phyloP scores from a whole-genome alignment of 495 filamentous ascomycete species.

The Penicillium crystallinum region DNA sequence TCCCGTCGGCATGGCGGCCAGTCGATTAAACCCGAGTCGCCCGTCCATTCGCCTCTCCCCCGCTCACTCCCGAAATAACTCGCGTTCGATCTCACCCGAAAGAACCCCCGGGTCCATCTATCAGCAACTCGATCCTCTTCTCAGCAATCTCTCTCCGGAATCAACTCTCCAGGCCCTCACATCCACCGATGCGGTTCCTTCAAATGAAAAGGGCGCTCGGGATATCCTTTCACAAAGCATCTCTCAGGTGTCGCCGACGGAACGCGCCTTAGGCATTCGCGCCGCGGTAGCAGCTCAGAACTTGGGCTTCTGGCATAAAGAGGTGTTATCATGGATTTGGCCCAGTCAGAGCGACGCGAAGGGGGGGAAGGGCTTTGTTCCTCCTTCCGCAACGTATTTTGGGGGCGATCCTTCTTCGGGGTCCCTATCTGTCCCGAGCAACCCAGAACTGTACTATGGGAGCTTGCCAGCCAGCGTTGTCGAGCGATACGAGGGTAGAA shows the following conservation, averaged over 20 bases:
- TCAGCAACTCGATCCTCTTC: conserved; percentile 44
- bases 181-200: conserved; percentile 50
- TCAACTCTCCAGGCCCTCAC: conserved; percentile 51
- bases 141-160: conserved; percentile 50
- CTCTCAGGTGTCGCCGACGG: conserved; percentile 57
- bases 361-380: conserved; percentile 51
- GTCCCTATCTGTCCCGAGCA: not conserved
- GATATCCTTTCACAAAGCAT: conserved; percentile 60
- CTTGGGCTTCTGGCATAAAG: conserved; percentile 70
- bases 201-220: conserved; percentile 37
- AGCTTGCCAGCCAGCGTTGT: conserved; percentile 59
- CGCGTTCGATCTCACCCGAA: conserved; percentile 25
- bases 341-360: conserved; percentile 38
- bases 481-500: conserved; percentile 60
- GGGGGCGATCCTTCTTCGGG: not conserved
- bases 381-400: conserved; percentile 27
- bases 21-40: conserved; percentile 24
- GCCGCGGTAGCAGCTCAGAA: conserved; percentile 70
- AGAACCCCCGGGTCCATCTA: conserved; percentile 24
- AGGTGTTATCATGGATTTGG: conserved; percentile 75
- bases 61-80: conserved; percentile 20
- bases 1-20: conserved; percentile 33
- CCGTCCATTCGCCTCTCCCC: conserved; percentile 29
- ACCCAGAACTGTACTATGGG: conserved; percentile 55
- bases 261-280: conserved; percentile 66